Evolutionary conservation across 495 filamentous ascomycete genomes (phyloP).

Genomic region (Trichoderma virens): DNA sequence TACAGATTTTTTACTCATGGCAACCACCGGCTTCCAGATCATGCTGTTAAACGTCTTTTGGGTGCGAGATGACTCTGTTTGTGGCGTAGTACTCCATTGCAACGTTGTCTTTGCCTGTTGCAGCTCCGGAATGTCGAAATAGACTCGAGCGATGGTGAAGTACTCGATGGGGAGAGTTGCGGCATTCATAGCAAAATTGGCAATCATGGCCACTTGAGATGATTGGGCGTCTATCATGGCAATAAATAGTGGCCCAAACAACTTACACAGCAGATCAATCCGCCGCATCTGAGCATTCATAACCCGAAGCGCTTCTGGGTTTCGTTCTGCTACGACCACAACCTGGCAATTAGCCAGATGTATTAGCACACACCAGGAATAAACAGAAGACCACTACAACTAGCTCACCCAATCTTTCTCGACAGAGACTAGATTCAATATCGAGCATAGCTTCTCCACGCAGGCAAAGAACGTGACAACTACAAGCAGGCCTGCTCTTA

Average conservation of each 20-base stretch:
- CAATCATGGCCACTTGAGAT: slow-evolving; percentile 25
- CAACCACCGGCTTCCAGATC: not conserved
- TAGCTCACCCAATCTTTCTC: slow-evolving; percentile 58
- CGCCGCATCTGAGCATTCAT: slow-evolving; percentile 60
- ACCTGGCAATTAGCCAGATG: slow-evolving; percentile 1
- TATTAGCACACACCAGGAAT: not conserved
- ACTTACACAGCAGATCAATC: slow-evolving; percentile 67
- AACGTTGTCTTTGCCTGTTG: not conserved
- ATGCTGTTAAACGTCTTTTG: slow-evolving; percentile 12
- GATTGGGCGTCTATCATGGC: slow-evolving; percentile 35
- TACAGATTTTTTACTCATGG: not conserved
- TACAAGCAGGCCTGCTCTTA: slow-evolving; percentile 28
- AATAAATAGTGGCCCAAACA: slow-evolving; percentile 53
- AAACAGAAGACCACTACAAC: not conserved
- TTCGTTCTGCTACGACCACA: slow-evolving; percentile 25
- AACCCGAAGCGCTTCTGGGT: slow-evolving; percentile 13
- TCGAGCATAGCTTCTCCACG: slow-evolving; percentile 47
- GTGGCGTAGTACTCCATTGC: not conserved
- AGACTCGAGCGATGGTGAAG: slow-evolving; percentile 44
- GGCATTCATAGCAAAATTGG: slow-evolving; percentile 30
- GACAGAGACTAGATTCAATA: slow-evolving; percentile 53
- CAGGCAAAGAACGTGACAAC: slow-evolving; percentile 42
- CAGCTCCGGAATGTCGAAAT: slow-evolving; percentile 14
- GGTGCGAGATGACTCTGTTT: slow-evolving; percentile 17
- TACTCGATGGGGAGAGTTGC: slow-evolving; percentile 47